Conservation (phyloP, 768 basidiomycete species). For the Lactarius deliciosus region DNA sequence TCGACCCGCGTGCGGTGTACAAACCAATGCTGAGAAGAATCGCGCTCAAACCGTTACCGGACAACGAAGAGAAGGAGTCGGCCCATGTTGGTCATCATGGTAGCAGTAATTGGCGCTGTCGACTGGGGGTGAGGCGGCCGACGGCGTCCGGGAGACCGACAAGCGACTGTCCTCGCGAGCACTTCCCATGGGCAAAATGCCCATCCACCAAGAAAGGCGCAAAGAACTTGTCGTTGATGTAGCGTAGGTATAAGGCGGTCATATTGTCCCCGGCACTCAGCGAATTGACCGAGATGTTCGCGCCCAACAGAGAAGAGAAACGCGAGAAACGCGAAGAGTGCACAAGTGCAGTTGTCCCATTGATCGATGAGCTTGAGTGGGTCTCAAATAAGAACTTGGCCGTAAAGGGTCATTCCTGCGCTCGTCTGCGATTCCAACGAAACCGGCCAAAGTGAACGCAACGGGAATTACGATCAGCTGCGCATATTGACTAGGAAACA, state of each 20-base stretch:
- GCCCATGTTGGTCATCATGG: slow-evolving; percentile 60
- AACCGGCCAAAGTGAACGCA: slow-evolving; percentile 73
- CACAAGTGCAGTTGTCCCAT: slow-evolving; percentile 83
- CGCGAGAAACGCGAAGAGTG: slow-evolving; percentile 78
- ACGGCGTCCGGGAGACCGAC: slow-evolving; percentile 28
- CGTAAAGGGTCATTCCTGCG: slow-evolving; percentile 72
- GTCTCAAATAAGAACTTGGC: slow-evolving; percentile 62
- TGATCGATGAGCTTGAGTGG: slow-evolving; percentile 70
- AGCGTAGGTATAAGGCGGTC: slow-evolving; percentile 70
- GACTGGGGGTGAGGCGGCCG: not conserved
- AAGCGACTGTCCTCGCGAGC: slow-evolving; percentile 47
- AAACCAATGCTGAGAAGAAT: slow-evolving; percentile 62
- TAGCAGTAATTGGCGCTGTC: slow-evolving; percentile 70
- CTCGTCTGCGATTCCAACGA: slow-evolving; percentile 80
- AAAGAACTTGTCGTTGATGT: slow-evolving; percentile 74
- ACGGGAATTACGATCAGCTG: slow-evolving; percentile 76
- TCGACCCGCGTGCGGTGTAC: slow-evolving; percentile 71
- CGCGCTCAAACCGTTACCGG: not conserved
- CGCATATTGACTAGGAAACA: slow-evolving; percentile 56
- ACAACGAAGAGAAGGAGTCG: not conserved
- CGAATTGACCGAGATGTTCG: slow-evolving; percentile 74
- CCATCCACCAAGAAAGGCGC: slow-evolving; percentile 84
- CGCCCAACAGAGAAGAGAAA: slow-evolving; percentile 71
- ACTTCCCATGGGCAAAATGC: slow-evolving; percentile 87
- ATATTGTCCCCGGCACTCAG: slow-evolving; percentile 81